Evolutionary conservation across 257 asterid species (phyloP), one percentile per base, ranked within the genome.

Genomic region (Jacaranda mimosifolia): DNA sequence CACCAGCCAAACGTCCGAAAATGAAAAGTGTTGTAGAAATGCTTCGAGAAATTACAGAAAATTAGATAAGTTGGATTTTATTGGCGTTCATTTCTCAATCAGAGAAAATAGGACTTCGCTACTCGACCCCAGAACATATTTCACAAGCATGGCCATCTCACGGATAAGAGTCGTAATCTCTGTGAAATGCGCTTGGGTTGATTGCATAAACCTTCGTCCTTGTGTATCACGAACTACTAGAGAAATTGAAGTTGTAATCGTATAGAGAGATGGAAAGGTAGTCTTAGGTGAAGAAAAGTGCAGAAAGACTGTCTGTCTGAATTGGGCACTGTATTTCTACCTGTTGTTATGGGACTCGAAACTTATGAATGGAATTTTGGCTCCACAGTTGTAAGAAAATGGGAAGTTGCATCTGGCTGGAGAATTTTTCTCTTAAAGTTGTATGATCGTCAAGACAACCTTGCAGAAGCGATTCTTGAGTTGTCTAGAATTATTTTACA

Each of bases 1-100:
- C 97, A 53, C 99, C 99, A 5, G 98, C 99, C 32, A 95, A 93
- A 73, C 91, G 99, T 14, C 99, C 98, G 1, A 95, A 88, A 76
- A 95, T 95, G 99, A 90, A 93, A 84, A 95, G 63, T 52, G 98
- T 95, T 53, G 96, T 91, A 1, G 99, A 95, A 79, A 93, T 95
- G 98, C 97, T 95, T 74, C 86, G 72, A 66, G 98, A 95, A 76
- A 84, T 91, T 77, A 70, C 71, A 5, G 84, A 85, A 69, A 82
- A 55, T 43, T 91, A 84, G 84, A 63, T 36, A 21, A 18, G 35
- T 13, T 9, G 36, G 36, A 6, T 14, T 48, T 75, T 65, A 49
- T 9, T 45, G 52, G 4, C 1, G 80, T 71, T 72, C 71, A 32
- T 63, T 60, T 71, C 49, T 46, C 15, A 46, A 43, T 19, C 58